These are phyloP conservation scores for Tranzscheliella williamsii DNA, from an alignment of 1,284 basidiomycete genomes.

Conservation along the genomic window DNA sequence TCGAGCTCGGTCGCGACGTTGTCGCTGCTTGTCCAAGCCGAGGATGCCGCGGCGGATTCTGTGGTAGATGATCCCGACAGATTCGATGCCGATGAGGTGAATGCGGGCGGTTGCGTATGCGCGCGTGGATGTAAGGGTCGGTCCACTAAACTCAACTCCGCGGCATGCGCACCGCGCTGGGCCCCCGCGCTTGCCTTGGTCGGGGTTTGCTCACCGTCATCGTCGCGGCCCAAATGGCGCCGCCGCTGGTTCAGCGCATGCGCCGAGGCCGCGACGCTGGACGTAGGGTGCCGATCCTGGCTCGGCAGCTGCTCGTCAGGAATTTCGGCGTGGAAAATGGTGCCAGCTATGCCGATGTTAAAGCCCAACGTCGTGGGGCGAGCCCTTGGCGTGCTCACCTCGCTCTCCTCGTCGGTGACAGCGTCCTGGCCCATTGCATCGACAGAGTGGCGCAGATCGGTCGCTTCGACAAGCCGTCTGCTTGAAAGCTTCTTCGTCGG, in stretches of 20 bases:
- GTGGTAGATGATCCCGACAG: neutral
- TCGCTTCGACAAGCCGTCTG: too few species aligned
- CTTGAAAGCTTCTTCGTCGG: too few species aligned
- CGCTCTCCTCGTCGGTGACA: constrained; percentile 20
- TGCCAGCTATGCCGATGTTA: constrained; percentile 27
- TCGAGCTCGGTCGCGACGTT: too few species aligned
- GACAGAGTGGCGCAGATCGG: too few species aligned
- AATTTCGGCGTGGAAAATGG: constrained; percentile 29
- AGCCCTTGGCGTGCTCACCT: constrained; percentile 37
- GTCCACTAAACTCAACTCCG: neutral
- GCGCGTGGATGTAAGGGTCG: neutral
- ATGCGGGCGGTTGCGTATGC: neutral
- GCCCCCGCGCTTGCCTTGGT: constrained; percentile 10
- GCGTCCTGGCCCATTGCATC: constrained; percentile 4
- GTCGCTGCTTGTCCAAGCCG: neutral
- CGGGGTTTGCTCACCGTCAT: constrained; percentile 30
- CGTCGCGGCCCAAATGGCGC: neutral
- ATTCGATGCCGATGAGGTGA: neutral
- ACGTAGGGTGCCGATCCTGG: neutral
- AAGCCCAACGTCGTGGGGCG: constrained; percentile 15
- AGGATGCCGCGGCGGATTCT: neutral
- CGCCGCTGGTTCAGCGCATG: neutral
- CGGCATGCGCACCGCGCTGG: neutral
- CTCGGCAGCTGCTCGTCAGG: constrained; percentile 11
- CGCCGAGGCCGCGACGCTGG: neutral